phyloP scores from a whole-genome alignment of 2,329 filamentous ascomycete genomes.

The Metarhizium anisopliae region DNA sequence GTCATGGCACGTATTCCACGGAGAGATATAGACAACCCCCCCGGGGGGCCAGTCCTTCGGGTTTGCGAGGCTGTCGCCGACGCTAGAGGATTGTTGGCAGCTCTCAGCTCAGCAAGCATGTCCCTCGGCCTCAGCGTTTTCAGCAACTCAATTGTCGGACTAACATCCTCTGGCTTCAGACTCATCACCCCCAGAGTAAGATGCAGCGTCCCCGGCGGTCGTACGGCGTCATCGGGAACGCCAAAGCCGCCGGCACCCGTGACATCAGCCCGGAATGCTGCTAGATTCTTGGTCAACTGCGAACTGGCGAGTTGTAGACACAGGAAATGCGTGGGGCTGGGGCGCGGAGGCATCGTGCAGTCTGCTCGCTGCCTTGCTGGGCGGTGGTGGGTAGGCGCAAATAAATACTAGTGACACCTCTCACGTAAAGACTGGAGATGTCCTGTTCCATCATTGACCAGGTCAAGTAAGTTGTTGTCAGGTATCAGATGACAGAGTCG shows the following conservation, averaged over 20 bases:
- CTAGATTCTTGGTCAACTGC: constrained; percentile 56
- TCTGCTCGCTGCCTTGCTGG: background rate
- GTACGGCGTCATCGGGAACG: constrained; percentile 58
- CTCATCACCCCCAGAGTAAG: constrained; percentile 83
- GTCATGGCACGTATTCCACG: constrained; percentile 56
- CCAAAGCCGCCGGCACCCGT: constrained; percentile 32
- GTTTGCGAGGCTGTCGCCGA: background rate
- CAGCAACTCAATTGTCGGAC: constrained; percentile 32
- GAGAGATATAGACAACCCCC: constrained; percentile 35
- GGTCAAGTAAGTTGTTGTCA: too few relatives aligned
- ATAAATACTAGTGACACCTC: too few relatives aligned
- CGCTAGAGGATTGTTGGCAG: background rate
- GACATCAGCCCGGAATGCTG: constrained; percentile 52
- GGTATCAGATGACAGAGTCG: too few relatives aligned
- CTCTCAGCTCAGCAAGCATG: constrained; percentile 24
- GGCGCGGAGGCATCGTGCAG: constrained; percentile 25
- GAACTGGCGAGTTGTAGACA: constrained; percentile 62
- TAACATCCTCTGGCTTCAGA: constrained; percentile 43
- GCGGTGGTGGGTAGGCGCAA: background rate
- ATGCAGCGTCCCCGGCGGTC: constrained; percentile 74
- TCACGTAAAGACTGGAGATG: too few relatives aligned
- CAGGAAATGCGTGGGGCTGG: constrained; percentile 62
- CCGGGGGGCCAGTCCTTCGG: background rate
- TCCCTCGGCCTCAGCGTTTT: constrained; percentile 28
- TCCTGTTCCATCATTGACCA: too few relatives aligned